A percentile compares a stretch with the other conserved stretches of the same genome.
phyloP scores from a whole-genome alignment of 2,329 filamentous ascomycete species.

The Sclerotinia nivalis region DNA sequence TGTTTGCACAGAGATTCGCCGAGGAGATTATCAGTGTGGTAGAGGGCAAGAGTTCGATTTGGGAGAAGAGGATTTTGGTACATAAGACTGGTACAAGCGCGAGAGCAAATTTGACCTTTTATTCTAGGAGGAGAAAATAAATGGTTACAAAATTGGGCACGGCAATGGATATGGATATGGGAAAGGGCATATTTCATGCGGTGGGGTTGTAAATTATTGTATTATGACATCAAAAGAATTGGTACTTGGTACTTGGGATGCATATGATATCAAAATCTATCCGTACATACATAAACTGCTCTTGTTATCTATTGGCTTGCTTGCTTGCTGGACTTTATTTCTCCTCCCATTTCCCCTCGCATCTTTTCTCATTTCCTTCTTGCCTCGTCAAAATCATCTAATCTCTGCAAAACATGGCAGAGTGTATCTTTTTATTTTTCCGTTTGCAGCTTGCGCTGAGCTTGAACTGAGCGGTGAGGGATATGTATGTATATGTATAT shows the following conservation, averaged over 20 bases:
- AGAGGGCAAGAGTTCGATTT: slow-evolving; percentile 79
- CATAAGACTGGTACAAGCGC: slow-evolving; percentile 81
- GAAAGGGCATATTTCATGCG: background rate
- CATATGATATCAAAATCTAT: slow-evolving; percentile 10
- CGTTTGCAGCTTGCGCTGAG: background rate
- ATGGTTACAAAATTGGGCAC: background rate
- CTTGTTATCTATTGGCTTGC: background rate
- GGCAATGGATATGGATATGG: background rate
- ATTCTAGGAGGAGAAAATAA: slow-evolving; percentile 30
- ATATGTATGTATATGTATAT: background rate
- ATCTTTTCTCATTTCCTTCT: background rate
- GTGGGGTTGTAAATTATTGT: slow-evolving; percentile 21
- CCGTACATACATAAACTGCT: background rate
- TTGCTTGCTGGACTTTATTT: background rate
- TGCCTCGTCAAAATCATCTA: background rate
- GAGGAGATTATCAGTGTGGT: slow-evolving; percentile 86
- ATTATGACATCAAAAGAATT: slow-evolving; percentile 20
- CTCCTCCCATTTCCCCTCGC: background rate
- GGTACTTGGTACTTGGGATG: background rate
- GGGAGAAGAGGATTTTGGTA: slow-evolving; percentile 75
- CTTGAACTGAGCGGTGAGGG: background rate
- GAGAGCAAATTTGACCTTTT: slow-evolving; percentile 66
- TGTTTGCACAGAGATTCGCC: slow-evolving; percentile 76
- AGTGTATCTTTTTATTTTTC: background rate
- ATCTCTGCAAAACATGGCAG: background rate